Percentiles rank a stretch among this genome's conserved stretches.
Evolutionary conservation across 176 grass and related monocot genomes (phyloP).

Genomic region (Carex kokanica): DNA sequence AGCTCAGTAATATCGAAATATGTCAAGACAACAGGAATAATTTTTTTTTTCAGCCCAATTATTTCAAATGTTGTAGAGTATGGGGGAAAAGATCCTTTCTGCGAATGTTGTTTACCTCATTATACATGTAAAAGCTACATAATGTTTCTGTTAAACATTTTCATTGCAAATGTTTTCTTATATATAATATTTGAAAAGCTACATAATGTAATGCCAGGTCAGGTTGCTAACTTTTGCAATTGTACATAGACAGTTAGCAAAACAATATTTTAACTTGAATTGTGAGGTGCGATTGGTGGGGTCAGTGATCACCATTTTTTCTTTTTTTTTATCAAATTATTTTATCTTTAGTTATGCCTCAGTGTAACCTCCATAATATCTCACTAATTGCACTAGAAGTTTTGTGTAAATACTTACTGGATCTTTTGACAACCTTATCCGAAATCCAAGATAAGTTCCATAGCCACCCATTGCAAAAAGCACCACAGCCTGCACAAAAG

Average conservation of each 20-base stretch:
- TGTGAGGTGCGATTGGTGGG: background rate
- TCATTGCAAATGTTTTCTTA: background rate
- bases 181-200: background rate
- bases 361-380: background rate
- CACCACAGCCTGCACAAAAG: slow-evolving; percentile 62
- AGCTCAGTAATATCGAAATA: background rate
- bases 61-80: background rate
- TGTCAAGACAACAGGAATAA: background rate
- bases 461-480: slow-evolving; percentile 95
- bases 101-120: background rate
- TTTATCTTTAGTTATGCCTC: background rate
- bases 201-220: background rate
- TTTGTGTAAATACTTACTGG: slow-evolving; percentile 42
- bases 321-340: background rate
- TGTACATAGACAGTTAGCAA: background rate
- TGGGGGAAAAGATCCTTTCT: background rate
- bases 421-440: slow-evolving; percentile 81
- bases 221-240: background rate
- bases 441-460: slow-evolving; percentile 78
- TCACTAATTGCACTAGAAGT: background rate
- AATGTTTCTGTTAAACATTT: background rate
- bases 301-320: background rate
- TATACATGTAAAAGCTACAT: background rate
- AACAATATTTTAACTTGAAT: background rate
- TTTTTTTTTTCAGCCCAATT: background rate